Base-by-base conservation (phyloP, 331 rosid genomes). In the Acacia pycnantha region DNA sequence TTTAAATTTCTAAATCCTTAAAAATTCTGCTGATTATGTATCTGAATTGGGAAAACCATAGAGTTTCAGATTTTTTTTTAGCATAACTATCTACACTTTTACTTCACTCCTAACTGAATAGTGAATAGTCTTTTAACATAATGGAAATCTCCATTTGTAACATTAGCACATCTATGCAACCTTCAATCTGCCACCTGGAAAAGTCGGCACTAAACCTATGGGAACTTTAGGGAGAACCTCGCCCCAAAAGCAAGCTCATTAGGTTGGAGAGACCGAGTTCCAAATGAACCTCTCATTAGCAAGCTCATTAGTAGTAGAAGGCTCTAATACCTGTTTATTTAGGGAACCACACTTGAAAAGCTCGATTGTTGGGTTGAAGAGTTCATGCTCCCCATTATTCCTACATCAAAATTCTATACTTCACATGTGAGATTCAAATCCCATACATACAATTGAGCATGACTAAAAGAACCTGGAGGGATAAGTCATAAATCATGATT, bases 41-140 rank as follows among this genome's bases (percentile, higher is more conserved):
- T 81, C 66, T 70, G 81, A 67, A 84, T 27, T 67, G 22, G 73
- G 58, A 79, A 69, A 74, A 48, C 71, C n/a, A 1, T 61, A 18
- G 13, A 46, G 56, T 66, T 88, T 68, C 61, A 69, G 44, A 70
- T 71, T 62, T 19, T 41, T 41, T 53, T 74, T 71, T 44, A 33
- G 76, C 37, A 58, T 31, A 47, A 77, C 62, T 14, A 11, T 77
- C 40, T 37, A 65, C 35, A 2, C 35, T 33, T 46, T 58, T 77
- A 51, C 48, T 37, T 65, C 65, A 62, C 18, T 50, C 80, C 40
- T 24, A 48, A 44, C 47, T 75, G 85, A 75, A 71, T 47, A 61
- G 66, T 27, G 69, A 59, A 15, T 27, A 13, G 16, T 70, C 46
- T 47, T 73, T 75, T 27, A 70, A n/a, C 64, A 62, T 47, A 19